These are phyloP conservation scores for Ophiosphaerella korrae DNA, from an alignment of 2,329 filamentous ascomycete genomes.

Conservation along the genomic window DNA sequence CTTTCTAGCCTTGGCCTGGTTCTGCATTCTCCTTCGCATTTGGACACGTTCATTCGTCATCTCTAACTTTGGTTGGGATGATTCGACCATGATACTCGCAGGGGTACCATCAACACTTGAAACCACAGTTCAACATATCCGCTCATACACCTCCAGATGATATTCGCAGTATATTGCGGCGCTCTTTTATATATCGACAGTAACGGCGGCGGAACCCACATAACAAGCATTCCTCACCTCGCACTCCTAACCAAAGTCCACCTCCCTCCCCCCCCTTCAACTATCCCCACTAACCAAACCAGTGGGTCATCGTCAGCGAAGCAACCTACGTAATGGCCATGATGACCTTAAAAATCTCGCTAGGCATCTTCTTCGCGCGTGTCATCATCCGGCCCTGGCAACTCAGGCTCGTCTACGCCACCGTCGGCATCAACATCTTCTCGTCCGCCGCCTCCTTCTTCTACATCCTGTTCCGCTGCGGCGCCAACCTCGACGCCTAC, in stretches of 20 bases:
- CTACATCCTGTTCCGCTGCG: conserved; percentile 59
- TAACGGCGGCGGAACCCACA: conserved; percentile 42
- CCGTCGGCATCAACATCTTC: conserved; percentile 46
- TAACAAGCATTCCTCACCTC: conserved; percentile 28
- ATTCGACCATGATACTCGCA: conserved; percentile 48
- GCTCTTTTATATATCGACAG: conserved; percentile 32
- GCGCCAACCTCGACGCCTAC: conserved; percentile 33
- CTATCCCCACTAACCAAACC: background rate
- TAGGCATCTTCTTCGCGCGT: conserved; percentile 53
- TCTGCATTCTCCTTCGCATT: conserved; percentile 46
- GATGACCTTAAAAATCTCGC: conserved; percentile 51
- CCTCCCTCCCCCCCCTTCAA: no score
- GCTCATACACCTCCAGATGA: conserved; percentile 23
- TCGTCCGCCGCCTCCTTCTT: conserved; percentile 53
- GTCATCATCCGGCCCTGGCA: conserved; percentile 51
- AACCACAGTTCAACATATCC: background rate
- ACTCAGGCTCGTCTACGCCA: conserved; percentile 39
- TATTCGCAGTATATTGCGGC: conserved; percentile 41
- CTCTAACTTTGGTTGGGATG: conserved; percentile 52
- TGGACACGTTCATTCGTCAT: conserved; percentile 49
- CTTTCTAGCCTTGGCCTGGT: conserved; percentile 47
- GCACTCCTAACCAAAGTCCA: conserved; percentile 35
- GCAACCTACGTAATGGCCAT: conserved; percentile 48
- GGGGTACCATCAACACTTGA: conserved; percentile 31
- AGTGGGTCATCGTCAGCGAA: conserved; percentile 46